Evolutionary conservation across 1,139 yeast genomes (phyloP), one percentile per base, ranked within the genome.

Genomic region (Debaryomycetaceae sp.): DNA sequence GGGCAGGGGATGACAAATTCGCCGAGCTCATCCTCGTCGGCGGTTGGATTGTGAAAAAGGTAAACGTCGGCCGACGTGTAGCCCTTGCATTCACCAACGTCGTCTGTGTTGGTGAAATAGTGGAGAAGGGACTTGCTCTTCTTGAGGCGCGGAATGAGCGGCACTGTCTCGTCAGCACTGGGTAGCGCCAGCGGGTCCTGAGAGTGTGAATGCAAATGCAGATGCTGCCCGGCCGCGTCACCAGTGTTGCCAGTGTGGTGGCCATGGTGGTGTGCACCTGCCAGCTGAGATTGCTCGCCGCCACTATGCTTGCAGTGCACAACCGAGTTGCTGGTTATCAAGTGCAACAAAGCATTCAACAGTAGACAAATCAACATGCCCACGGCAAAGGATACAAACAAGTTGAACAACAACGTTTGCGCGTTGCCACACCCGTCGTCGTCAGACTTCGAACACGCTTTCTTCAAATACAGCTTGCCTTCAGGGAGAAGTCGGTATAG

Each of bases 271-370:
- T 27, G 23, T 4, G 23, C 18, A 16, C 22, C 24, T 8, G n/a
- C 19, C 14, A 19, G 20, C n/a, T 9, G 5, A 7, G 6, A 19
- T 24, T 7, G 15, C n/a, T 46, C 61, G 11, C 58, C 71, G 6
- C 56, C 59, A 15, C 59, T 62, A 45, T 88, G 96, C 12, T 76
- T 80, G 53, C 96, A 88, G 49, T 88, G 96, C 0, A 89, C 85
- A 18, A 89, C 74, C 18, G 93, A 80, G 47, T 84, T 85, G 36
- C 91, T 76, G 2, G 96, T 85, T 34, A 80, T 53, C 25, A 76
- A 54, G 51, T 89, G 96, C 11, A 89, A 75, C 0, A 80, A 27
- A 16, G 65, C 54, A 50, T 88, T 88, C 40, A 89, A 59, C 3
- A 57, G 41, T 1, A 78, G 53, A 46, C 95, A 84, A 3, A 76